phyloP scores from a whole-genome alignment of 2,329 filamentous ascomycete genomes.

The Ambrosiella beaveri region DNA sequence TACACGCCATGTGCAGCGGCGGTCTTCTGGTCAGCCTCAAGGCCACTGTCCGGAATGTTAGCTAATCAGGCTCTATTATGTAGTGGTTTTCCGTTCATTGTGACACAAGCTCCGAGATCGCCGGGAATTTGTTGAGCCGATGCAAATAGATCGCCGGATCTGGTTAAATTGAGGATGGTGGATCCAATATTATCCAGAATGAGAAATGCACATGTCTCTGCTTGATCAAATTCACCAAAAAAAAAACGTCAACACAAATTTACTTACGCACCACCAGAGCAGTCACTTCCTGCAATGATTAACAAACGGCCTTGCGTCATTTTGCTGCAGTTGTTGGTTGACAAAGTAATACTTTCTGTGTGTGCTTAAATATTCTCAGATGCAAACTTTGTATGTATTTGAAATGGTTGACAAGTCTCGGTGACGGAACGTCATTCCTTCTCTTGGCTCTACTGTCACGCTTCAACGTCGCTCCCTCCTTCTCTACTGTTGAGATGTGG shows the following conservation, averaged over 20 bases:
- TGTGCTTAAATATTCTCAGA: too few species aligned
- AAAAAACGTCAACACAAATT: conserved; percentile 8
- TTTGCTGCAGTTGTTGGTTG: neutral
- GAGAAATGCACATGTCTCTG: neutral
- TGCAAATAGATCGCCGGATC: conserved; percentile 1
- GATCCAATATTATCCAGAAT: neutral
- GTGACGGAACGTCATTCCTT: neutral
- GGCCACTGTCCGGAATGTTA: conserved; percentile 39
- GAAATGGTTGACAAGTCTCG: neutral
- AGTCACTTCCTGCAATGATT: conserved; percentile 76
- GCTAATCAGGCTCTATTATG: neutral
- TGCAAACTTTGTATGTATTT: neutral
- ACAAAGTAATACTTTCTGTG: neutral
- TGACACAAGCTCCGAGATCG: neutral
- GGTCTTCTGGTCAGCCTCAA: conserved; percentile 93
- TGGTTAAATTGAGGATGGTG: neutral
- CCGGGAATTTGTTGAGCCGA: neutral
- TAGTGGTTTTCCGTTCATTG: neutral
- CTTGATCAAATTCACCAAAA: neutral
- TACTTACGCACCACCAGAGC: conserved; percentile 68
- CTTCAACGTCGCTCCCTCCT: neutral
- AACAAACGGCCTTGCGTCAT: conserved; percentile 36
- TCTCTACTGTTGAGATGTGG: neutral
- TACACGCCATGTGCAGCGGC: conserved; percentile 85
- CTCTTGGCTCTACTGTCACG: neutral